Evolutionary conservation across 2,329 filamentous ascomycete species (phyloP), one percentile per base, ranked within the genome.

Genomic region (Aspergillus fumigatus): DNA sequence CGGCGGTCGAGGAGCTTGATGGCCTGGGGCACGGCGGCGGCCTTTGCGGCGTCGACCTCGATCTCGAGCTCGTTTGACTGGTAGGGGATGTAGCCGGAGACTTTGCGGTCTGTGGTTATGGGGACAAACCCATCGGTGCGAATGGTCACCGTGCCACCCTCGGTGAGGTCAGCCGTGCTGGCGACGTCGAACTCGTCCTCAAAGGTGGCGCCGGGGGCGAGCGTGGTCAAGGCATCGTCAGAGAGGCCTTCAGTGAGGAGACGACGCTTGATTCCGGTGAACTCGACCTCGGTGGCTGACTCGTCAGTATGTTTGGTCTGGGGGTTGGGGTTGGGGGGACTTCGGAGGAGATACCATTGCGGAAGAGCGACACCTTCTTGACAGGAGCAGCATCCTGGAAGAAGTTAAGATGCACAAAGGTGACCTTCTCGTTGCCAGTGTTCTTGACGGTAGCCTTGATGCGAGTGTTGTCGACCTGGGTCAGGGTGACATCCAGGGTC

Each of bases 51-150:
- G 60, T 88, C 80, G 45, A 89, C 76, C 5, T 78, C 71, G 58
- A 86, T 76, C 52, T 77, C 77, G 50, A 88, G 71, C 17, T 77
- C 76, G 73, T 88, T 88, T 66, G 82, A 85, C 52, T 77, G 73
- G 73, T 82, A 88, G 10, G 79, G 69, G 2, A 88, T 69, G 48
- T 78, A 79, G 50, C 82, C 84, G 9, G 79, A 70, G 38, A 89
- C 77, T 43, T 79, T 73, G 49, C 79, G 75, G 47, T 74, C 74
- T 23, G 78, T 75, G 29, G 85, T 82, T 54, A 80, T 81, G 8
- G 83, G 80, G 47, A 88, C 77, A 10, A 78, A 76, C 5, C 87
- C 87, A 4, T 74, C 73, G 4, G 84, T 78, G 53, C 79, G 76
- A 50, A 89, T 70, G 53, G 80, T 80, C 66, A 84, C 85, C 51